phyloP scores from a whole-genome alignment of 179 eudicot species.

The Silene coronaria region DNA sequence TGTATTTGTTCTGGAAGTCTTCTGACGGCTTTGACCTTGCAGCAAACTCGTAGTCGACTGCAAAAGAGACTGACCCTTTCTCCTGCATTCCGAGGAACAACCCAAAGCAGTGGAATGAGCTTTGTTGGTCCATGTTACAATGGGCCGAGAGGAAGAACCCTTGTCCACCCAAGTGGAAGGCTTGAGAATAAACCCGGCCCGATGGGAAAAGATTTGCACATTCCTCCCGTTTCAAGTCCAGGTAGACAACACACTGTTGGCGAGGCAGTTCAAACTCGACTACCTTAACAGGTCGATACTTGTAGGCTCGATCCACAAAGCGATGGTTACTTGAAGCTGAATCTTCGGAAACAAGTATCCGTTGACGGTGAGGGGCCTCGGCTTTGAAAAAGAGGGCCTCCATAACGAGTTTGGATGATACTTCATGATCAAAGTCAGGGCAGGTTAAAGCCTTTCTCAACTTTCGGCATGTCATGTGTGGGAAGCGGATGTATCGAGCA shows the following conservation, averaged over 20 bases:
- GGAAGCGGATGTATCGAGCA: conserved; percentile 68
- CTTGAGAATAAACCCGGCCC: conserved; percentile 79
- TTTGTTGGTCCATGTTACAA: conserved; percentile 91
- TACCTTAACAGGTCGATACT: conserved; percentile 82
- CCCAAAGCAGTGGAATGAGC: conserved; percentile 83
- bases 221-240: conserved; percentile 73
- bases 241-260: conserved; percentile 76
- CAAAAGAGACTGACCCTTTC: conserved; percentile 69
- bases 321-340: conserved; percentile 46
- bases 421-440: conserved; percentile 70
- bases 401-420: conserved; percentile 66
- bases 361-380: conserved; percentile 79
- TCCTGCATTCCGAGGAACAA: conserved; percentile 94
- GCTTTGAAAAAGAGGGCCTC: conserved; percentile 91
- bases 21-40: conserved; percentile 73
- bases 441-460: conserved; percentile 69
- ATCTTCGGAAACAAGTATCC: conserved; percentile 56
- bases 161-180: conserved; percentile 87
- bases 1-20: conserved; percentile 72
- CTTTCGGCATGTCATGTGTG: conserved; percentile 82
- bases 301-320: conserved; percentile 70
- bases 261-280: conserved; percentile 81
- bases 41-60: conserved; percentile 85
- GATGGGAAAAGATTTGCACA: conserved; percentile 68
- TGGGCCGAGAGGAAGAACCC: conserved; percentile 88